A percentile compares a stretch with the other conserved stretches of the same genome.
These are phyloP conservation scores for Auriscalpium microsporum DNA, from an alignment of 768 basidiomycete genomes.

Conservation along the genomic window DNA sequence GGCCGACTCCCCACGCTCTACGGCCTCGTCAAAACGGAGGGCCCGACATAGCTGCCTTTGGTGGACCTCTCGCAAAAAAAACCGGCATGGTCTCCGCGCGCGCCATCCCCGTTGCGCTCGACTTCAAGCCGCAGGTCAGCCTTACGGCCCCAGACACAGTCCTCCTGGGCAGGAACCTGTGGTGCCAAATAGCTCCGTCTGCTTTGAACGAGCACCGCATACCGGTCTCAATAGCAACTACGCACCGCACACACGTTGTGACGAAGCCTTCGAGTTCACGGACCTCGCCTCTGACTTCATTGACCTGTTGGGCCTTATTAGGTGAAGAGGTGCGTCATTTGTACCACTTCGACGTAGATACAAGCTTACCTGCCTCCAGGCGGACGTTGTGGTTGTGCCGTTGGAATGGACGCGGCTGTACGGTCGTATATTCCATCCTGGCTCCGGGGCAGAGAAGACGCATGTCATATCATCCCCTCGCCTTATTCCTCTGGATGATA, in stretches of 20 bases:
- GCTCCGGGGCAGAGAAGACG: not conserved
- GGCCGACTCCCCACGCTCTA: too few relatives aligned
- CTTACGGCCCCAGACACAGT: not conserved
- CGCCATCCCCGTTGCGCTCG: not conserved
- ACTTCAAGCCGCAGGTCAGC: not conserved
- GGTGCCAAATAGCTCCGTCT: not conserved
- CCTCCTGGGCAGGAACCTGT: not conserved
- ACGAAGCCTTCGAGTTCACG: not conserved
- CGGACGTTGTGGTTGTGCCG: conserved; percentile 3
- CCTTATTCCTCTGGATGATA: conserved; percentile 16
- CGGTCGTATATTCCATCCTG: not conserved
- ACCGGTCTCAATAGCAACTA: conserved; percentile 3
- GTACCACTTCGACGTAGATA: not conserved
- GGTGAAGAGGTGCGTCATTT: conserved; percentile 30
- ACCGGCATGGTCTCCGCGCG: not conserved
- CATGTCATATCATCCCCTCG: conserved; percentile 9
- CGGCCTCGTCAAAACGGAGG: too few relatives aligned
- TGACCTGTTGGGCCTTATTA: conserved; percentile 28
- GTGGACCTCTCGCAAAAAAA: too few relatives aligned
- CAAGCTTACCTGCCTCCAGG: conserved; percentile 1
- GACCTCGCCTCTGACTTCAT: conserved; percentile 5
- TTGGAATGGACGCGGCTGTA: conserved; percentile 1
- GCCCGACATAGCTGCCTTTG: too few relatives aligned
- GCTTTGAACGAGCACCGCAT: not conserved
- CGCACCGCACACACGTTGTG: not conserved